Conservation (phyloP, 2,329 filamentous ascomycete species). For the Mycogone perniciosa region DNA sequence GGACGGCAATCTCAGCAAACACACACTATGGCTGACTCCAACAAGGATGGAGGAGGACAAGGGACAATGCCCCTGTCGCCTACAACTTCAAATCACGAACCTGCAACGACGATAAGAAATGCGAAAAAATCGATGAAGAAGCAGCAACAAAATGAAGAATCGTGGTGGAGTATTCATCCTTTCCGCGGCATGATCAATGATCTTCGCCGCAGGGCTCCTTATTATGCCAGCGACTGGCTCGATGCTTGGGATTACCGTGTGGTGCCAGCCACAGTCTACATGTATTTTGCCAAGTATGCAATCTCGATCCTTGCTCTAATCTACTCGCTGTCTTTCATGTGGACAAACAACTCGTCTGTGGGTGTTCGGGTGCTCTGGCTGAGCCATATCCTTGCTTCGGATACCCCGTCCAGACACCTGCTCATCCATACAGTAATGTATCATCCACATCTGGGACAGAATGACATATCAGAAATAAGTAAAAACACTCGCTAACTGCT, state of each 20-base stretch:
- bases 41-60: neutral
- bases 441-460: too few species aligned
- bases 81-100: neutral
- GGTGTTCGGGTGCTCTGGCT: too few species aligned
- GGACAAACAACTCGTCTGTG: neutral
- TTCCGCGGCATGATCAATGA: slow-evolving; percentile 80
- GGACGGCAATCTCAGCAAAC: neutral
- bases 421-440: too few species aligned
- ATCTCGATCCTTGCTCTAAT: neutral
- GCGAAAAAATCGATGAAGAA: neutral
- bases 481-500: neutral
- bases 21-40: neutral
- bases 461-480: too few species aligned
- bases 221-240: slow-evolving; percentile 73
- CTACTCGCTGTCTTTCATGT: neutral
- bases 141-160: slow-evolving; percentile 8
- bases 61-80: neutral
- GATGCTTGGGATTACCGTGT: slow-evolving; percentile 91
- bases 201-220: slow-evolving; percentile 66
- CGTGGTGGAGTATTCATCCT: slow-evolving; percentile 69
- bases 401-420: too few species aligned
- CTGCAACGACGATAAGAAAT: neutral
- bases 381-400: too few species aligned
- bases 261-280: slow-evolving; percentile 80
- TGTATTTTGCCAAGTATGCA: slow-evolving; percentile 87